Percentiles rank a stretch among this genome's conserved stretches.
phyloP scores from a whole-genome alignment of 1,284 basidiomycete genomes.

The Erythrobasidium hasegawianum region DNA sequence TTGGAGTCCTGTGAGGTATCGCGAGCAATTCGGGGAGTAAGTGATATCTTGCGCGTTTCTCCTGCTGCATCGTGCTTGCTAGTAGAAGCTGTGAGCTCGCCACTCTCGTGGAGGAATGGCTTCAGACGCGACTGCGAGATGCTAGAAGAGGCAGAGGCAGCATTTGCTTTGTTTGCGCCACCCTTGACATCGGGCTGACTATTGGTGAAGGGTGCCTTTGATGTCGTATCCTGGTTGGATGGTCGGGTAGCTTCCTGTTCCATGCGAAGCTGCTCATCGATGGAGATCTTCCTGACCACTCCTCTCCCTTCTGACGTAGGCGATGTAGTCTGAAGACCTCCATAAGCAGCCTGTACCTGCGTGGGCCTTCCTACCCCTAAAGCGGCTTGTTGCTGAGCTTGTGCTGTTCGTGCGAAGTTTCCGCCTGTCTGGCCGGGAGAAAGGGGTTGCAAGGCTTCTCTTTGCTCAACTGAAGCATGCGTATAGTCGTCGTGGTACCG shows the following conservation, averaged over 20 bases:
- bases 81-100: slow-evolving; percentile 42
- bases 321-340: not conserved
- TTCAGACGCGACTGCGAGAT: slow-evolving; percentile 5
- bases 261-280: slow-evolving; percentile 8
- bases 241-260: not conserved
- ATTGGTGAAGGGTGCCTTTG: not conserved
- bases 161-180: slow-evolving; percentile 1
- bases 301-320: not conserved
- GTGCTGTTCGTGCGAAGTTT: not conserved
- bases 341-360: not conserved
- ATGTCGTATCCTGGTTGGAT: not conserved
- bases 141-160: not conserved
- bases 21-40: slow-evolving; percentile 68
- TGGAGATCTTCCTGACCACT: not conserved
- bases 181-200: too few relatives aligned
- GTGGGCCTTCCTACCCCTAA: slow-evolving; percentile 20
- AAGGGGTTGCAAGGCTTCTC: not conserved
- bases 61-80: too few relatives aligned
- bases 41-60: slow-evolving; percentile 69
- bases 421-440: slow-evolving; percentile 40
- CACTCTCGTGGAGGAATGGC: slow-evolving; percentile 4
- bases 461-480: too few relatives aligned
- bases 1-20: slow-evolving; percentile 33
- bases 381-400: slow-evolving; percentile 23
- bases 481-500: too few relatives aligned